Percentiles rank a stretch among this genome's conserved stretches.
These are phyloP conservation scores for Phialophora tarda DNA, from an alignment of 2,329 filamentous ascomycete genomes.

Conservation along the genomic window DNA sequence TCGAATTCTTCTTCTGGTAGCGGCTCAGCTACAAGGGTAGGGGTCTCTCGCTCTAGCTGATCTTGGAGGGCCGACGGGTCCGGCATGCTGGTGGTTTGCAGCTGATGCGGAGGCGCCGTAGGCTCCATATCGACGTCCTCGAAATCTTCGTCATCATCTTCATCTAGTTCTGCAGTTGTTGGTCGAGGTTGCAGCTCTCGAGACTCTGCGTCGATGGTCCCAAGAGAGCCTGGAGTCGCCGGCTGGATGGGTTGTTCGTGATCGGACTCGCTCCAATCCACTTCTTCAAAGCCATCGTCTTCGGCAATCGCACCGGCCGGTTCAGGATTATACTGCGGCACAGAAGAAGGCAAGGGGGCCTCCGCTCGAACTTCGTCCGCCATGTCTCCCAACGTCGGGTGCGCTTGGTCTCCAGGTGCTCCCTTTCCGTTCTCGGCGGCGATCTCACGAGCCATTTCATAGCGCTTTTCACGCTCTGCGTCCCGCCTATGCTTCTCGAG, in stretches of 20 bases:
- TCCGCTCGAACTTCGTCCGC: slow-evolving; percentile 52
- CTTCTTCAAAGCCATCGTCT: slow-evolving; percentile 35
- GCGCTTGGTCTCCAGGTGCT: slow-evolving; percentile 21
- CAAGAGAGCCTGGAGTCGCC: slow-evolving; percentile 30
- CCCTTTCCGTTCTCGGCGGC: slow-evolving; percentile 32
- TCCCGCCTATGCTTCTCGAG: slow-evolving; percentile 29
- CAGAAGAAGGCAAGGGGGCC: slow-evolving; percentile 44
- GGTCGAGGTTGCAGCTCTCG: slow-evolving; percentile 20
- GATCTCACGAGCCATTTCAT: slow-evolving; percentile 39
- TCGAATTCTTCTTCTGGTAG: slow-evolving; percentile 48
- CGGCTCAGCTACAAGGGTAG: background rate
- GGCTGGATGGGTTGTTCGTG: slow-evolving; percentile 37
- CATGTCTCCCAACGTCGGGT: slow-evolving; percentile 50
- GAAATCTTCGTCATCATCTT: slow-evolving; percentile 35
- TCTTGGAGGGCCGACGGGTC: background rate
- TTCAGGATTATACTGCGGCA: slow-evolving; percentile 28
- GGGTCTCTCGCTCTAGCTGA: slow-evolving; percentile 8
- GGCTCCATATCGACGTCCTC: slow-evolving; percentile 32
- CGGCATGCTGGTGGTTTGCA: slow-evolving; percentile 36
- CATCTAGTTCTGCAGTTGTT: slow-evolving; percentile 35
- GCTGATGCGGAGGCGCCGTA: slow-evolving; percentile 13
- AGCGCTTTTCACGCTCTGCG: slow-evolving; percentile 52
- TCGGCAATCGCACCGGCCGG: slow-evolving; percentile 18
- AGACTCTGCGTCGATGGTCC: slow-evolving; percentile 24
- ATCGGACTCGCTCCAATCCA: slow-evolving; percentile 45